Evolutionary conservation across 352 stramenopile genomes (phyloP).

Genomic region (Globisporangium radiosum): DNA sequence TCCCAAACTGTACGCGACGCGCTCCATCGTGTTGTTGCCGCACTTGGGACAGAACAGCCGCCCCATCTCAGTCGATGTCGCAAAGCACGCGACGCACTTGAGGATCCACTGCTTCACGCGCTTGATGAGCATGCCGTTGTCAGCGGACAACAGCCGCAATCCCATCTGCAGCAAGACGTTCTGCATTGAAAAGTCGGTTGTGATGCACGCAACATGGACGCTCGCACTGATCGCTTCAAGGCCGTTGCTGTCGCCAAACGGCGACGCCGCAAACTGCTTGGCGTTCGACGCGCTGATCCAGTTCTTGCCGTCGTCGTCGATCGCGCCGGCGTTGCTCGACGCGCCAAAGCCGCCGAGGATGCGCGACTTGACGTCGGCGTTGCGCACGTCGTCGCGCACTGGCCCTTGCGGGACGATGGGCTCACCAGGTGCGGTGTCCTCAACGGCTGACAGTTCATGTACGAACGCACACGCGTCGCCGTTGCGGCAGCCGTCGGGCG

Average conservation of each 20-base stretch:
- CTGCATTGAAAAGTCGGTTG: conserved; percentile 88
- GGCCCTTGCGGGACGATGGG: conserved; percentile 20
- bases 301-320: conserved; percentile 85
- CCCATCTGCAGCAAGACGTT: conserved; percentile 90
- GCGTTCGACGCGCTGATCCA: conserved; percentile 76
- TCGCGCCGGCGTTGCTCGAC: conserved; percentile 65
- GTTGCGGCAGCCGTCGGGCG: conserved; percentile 61
- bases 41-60: conserved; percentile 97
- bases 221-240: conserved; percentile 50
- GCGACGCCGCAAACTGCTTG: conserved; percentile 51
- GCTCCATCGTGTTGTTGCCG: conserved; percentile 93
- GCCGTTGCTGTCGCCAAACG: conserved; percentile 69
- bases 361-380: conserved; percentile 80
- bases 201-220: conserved; percentile 72
- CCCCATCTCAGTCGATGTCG: conserved; percentile 89
- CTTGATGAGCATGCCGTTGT: conserved; percentile 84
- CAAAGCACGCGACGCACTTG: conserved; percentile 96
- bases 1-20: conserved; percentile 93
- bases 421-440: conserved; percentile 10
- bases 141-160: conserved; percentile 64
- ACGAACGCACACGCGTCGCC: conserved; percentile 68
- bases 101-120: conserved; percentile 94
- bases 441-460: conserved; percentile 42
- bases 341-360: conserved; percentile 81
- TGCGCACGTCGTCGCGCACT: conserved; percentile 48